Evolutionary conservation across 2,329 filamentous ascomycete species (phyloP), one percentile per base, ranked within the genome.

Genomic region (Exophiala sp.): DNA sequence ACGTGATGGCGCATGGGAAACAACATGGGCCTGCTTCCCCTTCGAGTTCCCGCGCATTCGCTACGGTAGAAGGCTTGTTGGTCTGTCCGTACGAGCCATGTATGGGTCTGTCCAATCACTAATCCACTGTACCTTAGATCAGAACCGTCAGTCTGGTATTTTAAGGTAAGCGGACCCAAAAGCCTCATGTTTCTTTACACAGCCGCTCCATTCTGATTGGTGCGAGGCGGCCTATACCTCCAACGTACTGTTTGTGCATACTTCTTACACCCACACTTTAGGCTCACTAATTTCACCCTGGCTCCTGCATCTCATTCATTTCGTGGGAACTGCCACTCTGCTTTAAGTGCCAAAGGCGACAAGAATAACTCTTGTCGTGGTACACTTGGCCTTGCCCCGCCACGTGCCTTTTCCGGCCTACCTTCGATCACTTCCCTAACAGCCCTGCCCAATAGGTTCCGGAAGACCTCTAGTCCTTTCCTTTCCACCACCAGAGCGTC

Each of bases 401-500:
- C 54, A 57, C 54, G 54, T 60, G 57, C 54, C 45, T 55, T 41
- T 29, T 29, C 24, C 24, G 41, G 53, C 42, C 57, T 50, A 48
- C 57, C 47, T 38, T 41, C 34, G 4, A 16, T 35, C 32, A 39
- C 18, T 14, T 43, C 43, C 44, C 21, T 42, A 50, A 54, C 54
- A 60, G 57, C 57, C 57, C 57, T 57, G 57, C 51, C 41, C 54
- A 49, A 60, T 55, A 57, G 50, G 47, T 52, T 29, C 32, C 55
- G 47, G 43, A 41, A 44, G 33, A 38, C 44, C 54, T 60, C 51
- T 54, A 57, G 55, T 47, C 53, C 54, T 46, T 49, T 55, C 47
- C 47, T 57, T 57, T 51, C 54, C 48, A 61, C 51, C 54, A 50
- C 50, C 57, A 60, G 55, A 52, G 60, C 62, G 62, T 64, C 62